Conservation (phyloP, 2,329 filamentous ascomycete species). For the Paecilomyces dactylethromorphus region DNA sequence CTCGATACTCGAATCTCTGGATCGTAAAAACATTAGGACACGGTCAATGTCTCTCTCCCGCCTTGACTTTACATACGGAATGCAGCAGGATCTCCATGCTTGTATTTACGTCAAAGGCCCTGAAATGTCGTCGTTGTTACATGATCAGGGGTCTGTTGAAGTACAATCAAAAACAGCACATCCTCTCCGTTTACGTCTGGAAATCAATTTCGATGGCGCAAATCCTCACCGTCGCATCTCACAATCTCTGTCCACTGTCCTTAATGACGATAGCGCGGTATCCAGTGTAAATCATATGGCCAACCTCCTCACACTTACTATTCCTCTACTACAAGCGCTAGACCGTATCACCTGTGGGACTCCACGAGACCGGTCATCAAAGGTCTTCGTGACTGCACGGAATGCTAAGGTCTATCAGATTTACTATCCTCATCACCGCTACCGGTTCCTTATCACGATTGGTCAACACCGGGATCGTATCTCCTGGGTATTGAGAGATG, state of each 20-base stretch:
- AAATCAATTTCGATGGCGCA: constrained; percentile 25
- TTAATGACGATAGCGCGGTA: constrained; percentile 26
- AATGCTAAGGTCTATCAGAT: constrained; percentile 29
- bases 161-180: constrained; percentile 15
- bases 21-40: constrained; percentile 23
- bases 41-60: constrained; percentile 28
- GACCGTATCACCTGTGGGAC: constrained; percentile 25
- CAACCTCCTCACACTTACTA: constrained; percentile 26
- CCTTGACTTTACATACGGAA: constrained; percentile 28
- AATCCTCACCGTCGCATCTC: constrained; percentile 37
- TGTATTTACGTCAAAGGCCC: constrained; percentile 23
- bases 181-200: constrained; percentile 21
- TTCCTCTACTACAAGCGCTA: constrained; percentile 31
- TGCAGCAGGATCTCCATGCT: constrained; percentile 20
- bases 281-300: constrained; percentile 23
- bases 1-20: constrained; percentile 27
- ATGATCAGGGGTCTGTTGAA: constrained; percentile 15
- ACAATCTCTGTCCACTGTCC: constrained; percentile 27
- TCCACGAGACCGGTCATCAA: constrained; percentile 13
- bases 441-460: constrained; percentile 25
- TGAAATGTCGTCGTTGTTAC: constrained; percentile 9
- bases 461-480: constrained; percentile 18
- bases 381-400: constrained; percentile 28
- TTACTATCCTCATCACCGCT: constrained; percentile 25
- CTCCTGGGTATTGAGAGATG: constrained; percentile 31